phyloP scores from a whole-genome alignment of 2,329 filamentous ascomycete species.

The Parafenestella ontariensis region DNA sequence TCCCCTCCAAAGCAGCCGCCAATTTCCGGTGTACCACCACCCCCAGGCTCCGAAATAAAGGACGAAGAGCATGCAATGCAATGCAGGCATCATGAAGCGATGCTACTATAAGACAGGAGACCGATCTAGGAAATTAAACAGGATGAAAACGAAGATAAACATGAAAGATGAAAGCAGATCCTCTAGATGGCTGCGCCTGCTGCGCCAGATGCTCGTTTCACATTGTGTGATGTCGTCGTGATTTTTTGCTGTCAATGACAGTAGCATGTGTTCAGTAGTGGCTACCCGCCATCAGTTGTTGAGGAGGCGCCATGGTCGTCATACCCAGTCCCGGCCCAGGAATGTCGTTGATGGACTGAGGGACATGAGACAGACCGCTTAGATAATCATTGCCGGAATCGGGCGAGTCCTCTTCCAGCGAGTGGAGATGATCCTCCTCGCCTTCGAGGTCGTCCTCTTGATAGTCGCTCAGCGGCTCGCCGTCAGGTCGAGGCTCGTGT shows the following conservation, averaged over 20 bases:
- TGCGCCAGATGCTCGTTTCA: constrained; percentile 36
- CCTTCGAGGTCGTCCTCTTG: constrained; percentile 89
- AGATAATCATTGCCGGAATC: constrained; percentile 71
- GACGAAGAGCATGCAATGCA: constrained; percentile 36
- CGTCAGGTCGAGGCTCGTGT: constrained; percentile 76
- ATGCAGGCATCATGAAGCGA: constrained; percentile 23
- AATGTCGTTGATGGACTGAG: constrained; percentile 45
- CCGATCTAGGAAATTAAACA: constrained; percentile 37
- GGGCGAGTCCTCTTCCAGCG: constrained; percentile 79
- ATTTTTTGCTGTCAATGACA: constrained; percentile 13
- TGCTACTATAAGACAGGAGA: constrained; percentile 22
- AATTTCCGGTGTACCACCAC: constrained; percentile 19
- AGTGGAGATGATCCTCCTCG: constrained; percentile 83
- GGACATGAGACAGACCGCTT: constrained; percentile 34
- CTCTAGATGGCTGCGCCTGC: constrained; percentile 29
- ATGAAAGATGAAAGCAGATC: constrained; percentile 25
- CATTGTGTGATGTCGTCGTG: constrained; percentile 28
- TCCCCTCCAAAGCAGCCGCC: constrained; percentile 9
- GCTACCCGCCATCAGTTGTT: constrained; percentile 53
- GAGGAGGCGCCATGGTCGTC: constrained; percentile 52
- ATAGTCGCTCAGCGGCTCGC: constrained; percentile 66
- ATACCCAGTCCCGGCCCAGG: constrained; percentile 43
- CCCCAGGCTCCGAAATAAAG: constrained; percentile 12
- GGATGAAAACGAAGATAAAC: constrained; percentile 28
- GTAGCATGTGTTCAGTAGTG: constrained; percentile 46